Conservation (phyloP, 176 grass and related monocot genomes). For the Oryza rufipogon region DNA sequence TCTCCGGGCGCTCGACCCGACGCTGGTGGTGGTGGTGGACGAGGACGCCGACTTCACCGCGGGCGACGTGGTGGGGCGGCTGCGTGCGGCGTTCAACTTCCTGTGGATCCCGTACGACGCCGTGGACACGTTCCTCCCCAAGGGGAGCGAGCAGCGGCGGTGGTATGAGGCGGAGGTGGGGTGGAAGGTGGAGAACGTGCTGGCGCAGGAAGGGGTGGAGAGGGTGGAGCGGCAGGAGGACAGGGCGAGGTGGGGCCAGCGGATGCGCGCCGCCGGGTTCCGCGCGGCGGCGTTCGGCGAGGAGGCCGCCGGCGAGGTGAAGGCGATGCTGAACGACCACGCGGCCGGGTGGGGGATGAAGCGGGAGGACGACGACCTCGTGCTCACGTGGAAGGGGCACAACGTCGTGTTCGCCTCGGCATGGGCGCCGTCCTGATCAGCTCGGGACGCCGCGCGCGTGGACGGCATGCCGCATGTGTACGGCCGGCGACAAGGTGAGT, state of each 20-base stretch:
- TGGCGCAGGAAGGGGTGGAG: constrained; percentile 82
- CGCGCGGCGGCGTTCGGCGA: constrained; percentile 66
- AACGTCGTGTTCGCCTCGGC: constrained; percentile 92
- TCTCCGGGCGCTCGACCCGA: constrained; percentile 66
- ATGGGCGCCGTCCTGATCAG: constrained; percentile 63
- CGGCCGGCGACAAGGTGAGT: constrained; percentile 37
- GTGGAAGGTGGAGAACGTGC: constrained; percentile 96
- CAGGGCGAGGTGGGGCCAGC: constrained; percentile 68
- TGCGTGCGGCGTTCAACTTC: constrained; percentile 91
- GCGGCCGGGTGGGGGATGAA: constrained; percentile 97
- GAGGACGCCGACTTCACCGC: constrained; percentile 97
- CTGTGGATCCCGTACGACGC: constrained; percentile 99
- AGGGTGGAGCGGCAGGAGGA: constrained; percentile 82
- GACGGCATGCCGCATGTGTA: background rate
- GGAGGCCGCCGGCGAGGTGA: constrained; percentile 79
- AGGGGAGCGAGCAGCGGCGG: constrained; percentile 83
- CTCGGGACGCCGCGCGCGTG: no score
- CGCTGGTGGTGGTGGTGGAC: constrained; percentile 73
- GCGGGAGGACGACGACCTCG: constrained; percentile 90
- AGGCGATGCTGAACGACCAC: constrained; percentile 88
- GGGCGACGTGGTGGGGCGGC: constrained; percentile 65
- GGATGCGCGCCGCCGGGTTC: constrained; percentile 84
- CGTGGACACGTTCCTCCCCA: constrained; percentile 86
- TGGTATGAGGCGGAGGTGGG: constrained; percentile 92
- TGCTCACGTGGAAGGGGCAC: constrained; percentile 97